Base-by-base conservation (phyloP, 2,329 filamentous ascomycete genomes). In the Colletotrichum karsti region DNA sequence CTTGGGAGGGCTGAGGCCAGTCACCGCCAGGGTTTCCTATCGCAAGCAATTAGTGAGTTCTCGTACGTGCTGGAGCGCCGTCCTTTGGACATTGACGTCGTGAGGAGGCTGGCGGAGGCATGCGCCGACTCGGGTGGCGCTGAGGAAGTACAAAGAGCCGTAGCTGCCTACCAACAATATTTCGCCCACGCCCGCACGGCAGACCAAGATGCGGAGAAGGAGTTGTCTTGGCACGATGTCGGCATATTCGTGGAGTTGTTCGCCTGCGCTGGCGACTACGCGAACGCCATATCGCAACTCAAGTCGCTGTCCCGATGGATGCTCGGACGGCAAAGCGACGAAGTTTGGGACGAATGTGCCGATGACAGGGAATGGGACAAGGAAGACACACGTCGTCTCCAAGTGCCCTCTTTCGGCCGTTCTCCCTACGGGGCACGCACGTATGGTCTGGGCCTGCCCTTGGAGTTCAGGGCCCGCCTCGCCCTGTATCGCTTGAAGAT, bases 351-450 rank as follows among this genome's bases (percentile, higher is more conserved):
- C 8, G 85, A 87, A 71, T 83, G 87, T 30, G 84, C 88, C 5
- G 93, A 98, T 76, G 94, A 97, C 77, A 87, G 94, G 63, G 96
- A 99, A 80, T 99, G 94, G 89, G 96, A 99, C 77, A 80, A 87
- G 5, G 87, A 91, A 48, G 89, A 94, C 74, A 84, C 86, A 20
- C 91, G 96, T 69, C 90, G 95, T 64, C 77, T 83, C 2, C 79
- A 85, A 64, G 85, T 93, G 5, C 78, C 87, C 2, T 87, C 87
- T 1, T 97, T 92, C 76, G 79, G 84, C 8, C 82, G 85, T 5
- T 85, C 81, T 3, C 79, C 79, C 48, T 89, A 88, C 75, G 82
- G 86, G 1, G 74, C 80, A 4, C 82, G 85, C 6, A 82, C 86
- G 0, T 97, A 97, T 77, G 94, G 93, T 0, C 78, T 86, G 41